A percentile compares a stretch with the other conserved stretches of the same genome.
Evolutionary conservation across 2,329 filamentous ascomycete genomes (phyloP).

Genomic region (Aspergillus sp.): DNA sequence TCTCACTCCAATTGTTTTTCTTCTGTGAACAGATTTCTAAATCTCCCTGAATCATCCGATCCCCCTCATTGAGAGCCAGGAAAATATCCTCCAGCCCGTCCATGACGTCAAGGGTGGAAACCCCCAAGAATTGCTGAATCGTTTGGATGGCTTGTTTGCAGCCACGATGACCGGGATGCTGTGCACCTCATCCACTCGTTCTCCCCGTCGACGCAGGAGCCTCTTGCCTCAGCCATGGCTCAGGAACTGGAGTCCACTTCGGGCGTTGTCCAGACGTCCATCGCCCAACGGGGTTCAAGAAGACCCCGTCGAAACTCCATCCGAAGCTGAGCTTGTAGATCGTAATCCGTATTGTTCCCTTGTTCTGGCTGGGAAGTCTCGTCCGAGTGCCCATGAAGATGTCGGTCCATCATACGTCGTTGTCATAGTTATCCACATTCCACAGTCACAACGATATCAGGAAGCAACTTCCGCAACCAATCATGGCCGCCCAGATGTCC

Average conservation of each 20-base stretch:
- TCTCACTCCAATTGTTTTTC: neutral
- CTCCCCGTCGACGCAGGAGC: constrained; percentile 1
- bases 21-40: no score
- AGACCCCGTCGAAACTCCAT: neutral
- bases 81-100: constrained; percentile 1
- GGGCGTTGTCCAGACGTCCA: constrained; percentile 4
- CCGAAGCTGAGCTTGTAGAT: neutral
- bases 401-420: no score
- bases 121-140: neutral
- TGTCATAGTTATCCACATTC: neutral
- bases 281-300: neutral
- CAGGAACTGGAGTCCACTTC: constrained; percentile 12
- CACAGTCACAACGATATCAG: no score
- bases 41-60: neutral
- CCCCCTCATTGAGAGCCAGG: neutral
- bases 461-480: neutral
- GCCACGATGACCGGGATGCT: neutral
- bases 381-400: neutral
- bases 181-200: neutral
- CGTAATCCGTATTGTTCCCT: neutral
- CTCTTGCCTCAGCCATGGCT: constrained; percentile 5
- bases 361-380: neutral
- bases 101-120: constrained; percentile 6
- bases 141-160: neutral
- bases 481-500: neutral